phyloP scores from a whole-genome alignment of 1,284 basidiomycete genomes.

The Cerrena zonata region DNA sequence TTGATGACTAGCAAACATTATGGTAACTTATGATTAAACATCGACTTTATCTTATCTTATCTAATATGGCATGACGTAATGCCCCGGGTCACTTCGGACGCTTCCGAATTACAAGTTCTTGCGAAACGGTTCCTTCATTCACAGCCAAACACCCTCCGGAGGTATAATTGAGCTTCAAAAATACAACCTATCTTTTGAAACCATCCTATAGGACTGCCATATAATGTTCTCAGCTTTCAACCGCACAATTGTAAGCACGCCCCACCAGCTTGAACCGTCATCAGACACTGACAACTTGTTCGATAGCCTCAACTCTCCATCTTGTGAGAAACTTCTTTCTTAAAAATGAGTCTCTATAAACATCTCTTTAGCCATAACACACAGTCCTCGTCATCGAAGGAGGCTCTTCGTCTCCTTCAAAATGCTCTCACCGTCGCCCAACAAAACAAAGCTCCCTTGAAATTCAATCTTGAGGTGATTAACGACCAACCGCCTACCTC shows the following conservation, averaged over 20 bases:
- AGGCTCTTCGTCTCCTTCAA: slow-evolving; percentile 54
- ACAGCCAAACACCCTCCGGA: too few relatives aligned
- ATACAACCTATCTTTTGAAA: too few relatives aligned
- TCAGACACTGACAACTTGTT: not conserved
- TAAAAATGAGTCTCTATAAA: not conserved
- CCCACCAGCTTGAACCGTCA: not conserved
- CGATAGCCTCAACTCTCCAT: slow-evolving; percentile 18
- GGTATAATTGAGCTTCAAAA: too few relatives aligned
- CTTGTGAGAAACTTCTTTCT: slow-evolving; percentile 10
- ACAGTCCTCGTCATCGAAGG: slow-evolving; percentile 54
- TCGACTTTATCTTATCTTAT: too few relatives aligned
- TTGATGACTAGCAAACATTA: too few relatives aligned
- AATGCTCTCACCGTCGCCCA: slow-evolving; percentile 52
- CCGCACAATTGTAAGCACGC: not conserved
- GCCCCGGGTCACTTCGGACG: too few relatives aligned
- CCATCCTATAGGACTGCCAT: too few relatives aligned
- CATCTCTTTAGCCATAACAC: slow-evolving; percentile 41
- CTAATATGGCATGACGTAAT: too few relatives aligned
- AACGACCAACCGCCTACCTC: slow-evolving; percentile 56
- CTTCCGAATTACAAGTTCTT: too few relatives aligned
- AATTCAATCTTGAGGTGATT: slow-evolving; percentile 67
- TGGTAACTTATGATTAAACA: too few relatives aligned
- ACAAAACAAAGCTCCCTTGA: slow-evolving; percentile 44
- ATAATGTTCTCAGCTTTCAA: slow-evolving; percentile 6
- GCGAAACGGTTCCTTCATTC: too few relatives aligned